Evolutionary conservation across 176 grass and related monocot species (phyloP).

Genomic region (Saccharum officinarum): DNA sequence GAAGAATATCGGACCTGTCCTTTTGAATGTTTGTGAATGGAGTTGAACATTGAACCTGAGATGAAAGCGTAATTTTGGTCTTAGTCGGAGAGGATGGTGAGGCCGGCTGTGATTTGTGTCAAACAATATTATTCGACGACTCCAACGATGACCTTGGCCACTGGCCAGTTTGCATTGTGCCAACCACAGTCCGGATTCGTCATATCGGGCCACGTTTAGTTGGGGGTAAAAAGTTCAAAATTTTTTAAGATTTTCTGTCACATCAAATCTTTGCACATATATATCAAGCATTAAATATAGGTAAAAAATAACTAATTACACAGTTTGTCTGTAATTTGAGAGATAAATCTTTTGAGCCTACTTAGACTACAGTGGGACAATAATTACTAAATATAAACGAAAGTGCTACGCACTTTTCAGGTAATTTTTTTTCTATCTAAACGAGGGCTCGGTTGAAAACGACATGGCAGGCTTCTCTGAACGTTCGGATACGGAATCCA

Average conservation of each 20-base stretch:
- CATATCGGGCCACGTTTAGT: too few relatives aligned
- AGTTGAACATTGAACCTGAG: neutral
- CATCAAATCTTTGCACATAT: too few relatives aligned
- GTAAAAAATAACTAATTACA: too few relatives aligned
- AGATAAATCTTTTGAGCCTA: too few relatives aligned
- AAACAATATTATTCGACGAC: neutral
- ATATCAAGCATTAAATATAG: too few relatives aligned
- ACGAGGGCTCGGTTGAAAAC: neutral
- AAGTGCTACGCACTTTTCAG: too few relatives aligned
- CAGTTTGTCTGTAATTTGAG: too few relatives aligned
- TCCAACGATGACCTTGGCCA: neutral
- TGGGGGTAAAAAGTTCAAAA: too few relatives aligned
- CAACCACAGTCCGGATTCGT: neutral
- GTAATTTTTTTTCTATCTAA: too few relatives aligned
- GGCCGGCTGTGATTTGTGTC: neutral
- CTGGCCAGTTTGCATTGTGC: neutral
- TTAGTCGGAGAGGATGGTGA: neutral
- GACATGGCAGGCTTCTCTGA: neutral
- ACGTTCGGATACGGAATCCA: neutral
- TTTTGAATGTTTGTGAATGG: neutral
- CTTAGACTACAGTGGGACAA: too few relatives aligned
- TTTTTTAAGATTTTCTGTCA: too few relatives aligned
- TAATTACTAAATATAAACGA: too few relatives aligned
- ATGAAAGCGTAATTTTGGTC: neutral
- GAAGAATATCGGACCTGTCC: neutral